These are phyloP conservation scores for Tricholoma saponaceum DNA, from an alignment of 768 basidiomycete genomes.

Conservation along the genomic window DNA sequence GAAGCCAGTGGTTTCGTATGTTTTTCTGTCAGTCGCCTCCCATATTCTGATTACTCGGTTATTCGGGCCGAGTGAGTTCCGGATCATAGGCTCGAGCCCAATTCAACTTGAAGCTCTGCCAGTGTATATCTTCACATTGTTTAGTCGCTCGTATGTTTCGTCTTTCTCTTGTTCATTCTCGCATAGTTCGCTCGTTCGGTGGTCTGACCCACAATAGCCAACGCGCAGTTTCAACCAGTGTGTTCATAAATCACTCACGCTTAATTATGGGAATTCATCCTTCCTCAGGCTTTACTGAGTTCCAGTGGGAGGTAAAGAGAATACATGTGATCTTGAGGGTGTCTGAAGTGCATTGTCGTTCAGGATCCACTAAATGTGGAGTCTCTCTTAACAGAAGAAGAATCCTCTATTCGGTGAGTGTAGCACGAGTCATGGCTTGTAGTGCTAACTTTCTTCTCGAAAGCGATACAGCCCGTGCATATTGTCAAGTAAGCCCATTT, in stretches of 20 bases:
- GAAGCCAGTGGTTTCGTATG: too few species aligned
- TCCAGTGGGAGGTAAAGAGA: conserved; percentile 39
- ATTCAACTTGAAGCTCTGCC: too few species aligned
- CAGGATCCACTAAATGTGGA: conserved; percentile 85
- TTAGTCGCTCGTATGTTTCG: conserved; percentile 8
- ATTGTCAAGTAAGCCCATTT: conserved; percentile 61
- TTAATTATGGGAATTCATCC: not conserved
- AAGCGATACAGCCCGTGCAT: conserved; percentile 76
- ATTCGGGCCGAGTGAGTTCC: not conserved
- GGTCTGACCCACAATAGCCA: conserved; percentile 1
- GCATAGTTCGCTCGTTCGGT: not conserved
- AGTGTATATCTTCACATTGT: too few species aligned
- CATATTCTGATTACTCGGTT: too few species aligned
- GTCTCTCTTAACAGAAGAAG: conserved; percentile 82
- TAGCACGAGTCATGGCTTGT: conserved; percentile 1
- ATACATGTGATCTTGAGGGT: not conserved
- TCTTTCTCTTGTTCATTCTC: conserved; percentile 4
- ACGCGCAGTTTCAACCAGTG: conserved; percentile 25
- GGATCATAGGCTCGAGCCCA: too few species aligned
- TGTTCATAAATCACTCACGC: not conserved
- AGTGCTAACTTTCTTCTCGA: not conserved
- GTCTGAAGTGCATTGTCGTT: not conserved
- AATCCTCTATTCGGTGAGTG: conserved; percentile 78
- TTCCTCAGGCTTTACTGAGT: conserved; percentile 32
- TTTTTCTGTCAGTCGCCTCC: too few species aligned